These are phyloP conservation scores for Pochonia chlamydosporia DNA, from an alignment of 2,329 filamentous ascomycete species.

Conservation along the genomic window DNA sequence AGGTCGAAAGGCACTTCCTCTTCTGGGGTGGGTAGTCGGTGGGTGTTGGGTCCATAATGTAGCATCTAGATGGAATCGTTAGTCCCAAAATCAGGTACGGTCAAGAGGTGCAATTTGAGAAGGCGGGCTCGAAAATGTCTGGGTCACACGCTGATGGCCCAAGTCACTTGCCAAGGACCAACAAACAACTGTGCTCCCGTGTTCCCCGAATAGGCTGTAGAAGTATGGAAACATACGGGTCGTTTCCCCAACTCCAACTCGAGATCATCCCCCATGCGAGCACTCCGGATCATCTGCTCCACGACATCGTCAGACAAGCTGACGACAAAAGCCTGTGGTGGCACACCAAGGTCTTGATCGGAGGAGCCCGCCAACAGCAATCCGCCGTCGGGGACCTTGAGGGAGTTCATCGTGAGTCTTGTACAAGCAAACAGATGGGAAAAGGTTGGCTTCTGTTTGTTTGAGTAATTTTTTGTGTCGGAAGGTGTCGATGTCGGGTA, in stretches of 20 bases:
- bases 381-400: conserved; percentile 53
- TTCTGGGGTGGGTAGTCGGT: conserved; percentile 38
- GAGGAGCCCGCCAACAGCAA: conserved; percentile 50
- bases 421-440: conserved; percentile 2
- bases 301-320: conserved; percentile 52
- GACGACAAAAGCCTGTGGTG: conserved; percentile 52
- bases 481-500: neutral
- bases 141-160: neutral
- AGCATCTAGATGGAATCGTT: conserved; percentile 37
- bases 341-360: conserved; percentile 36
- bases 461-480: neutral
- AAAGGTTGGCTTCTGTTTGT: conserved; percentile 11
- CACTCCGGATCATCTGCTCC: conserved; percentile 56
- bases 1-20: conserved; percentile 49
- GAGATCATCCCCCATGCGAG: conserved; percentile 50
- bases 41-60: conserved; percentile 45
- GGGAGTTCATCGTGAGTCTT: conserved; percentile 39
- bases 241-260: conserved; percentile 51
- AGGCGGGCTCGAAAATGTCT: conserved; percentile 1
- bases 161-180: neutral
- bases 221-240: conserved; percentile 47
- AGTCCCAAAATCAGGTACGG: neutral
- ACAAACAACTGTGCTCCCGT: neutral
- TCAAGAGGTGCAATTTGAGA: conserved; percentile 10
- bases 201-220: neutral